Conservation (phyloP, 306 rosid species). For the Ammopiptanthus mongolicus region DNA sequence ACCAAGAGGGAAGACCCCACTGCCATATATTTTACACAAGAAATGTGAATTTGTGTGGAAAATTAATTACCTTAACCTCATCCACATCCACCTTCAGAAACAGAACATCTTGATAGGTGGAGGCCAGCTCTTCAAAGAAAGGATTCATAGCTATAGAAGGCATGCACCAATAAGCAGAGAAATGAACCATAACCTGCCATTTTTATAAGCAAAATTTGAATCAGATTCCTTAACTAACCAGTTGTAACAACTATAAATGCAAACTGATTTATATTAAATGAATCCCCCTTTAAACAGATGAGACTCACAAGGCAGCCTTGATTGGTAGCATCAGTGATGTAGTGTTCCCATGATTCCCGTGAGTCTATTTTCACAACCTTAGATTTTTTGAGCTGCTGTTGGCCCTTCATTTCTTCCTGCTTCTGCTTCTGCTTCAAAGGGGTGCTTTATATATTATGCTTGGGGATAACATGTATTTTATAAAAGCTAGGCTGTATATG, state of each 20-base stretch:
- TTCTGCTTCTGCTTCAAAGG: neutral
- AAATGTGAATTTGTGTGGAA: neutral
- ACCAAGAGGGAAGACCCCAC: neutral
- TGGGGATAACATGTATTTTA: neutral
- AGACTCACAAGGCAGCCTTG: slow-evolving; percentile 32
- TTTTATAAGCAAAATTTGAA: neutral
- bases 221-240: slow-evolving; percentile 13
- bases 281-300: neutral
- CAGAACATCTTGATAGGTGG: slow-evolving; percentile 17
- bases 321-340: slow-evolving; percentile 27
- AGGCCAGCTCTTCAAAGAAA: slow-evolving; percentile 38
- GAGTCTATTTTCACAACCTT: slow-evolving; percentile 41
- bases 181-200: slow-evolving; percentile 47
- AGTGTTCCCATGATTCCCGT: slow-evolving; percentile 30
- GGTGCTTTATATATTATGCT: neutral
- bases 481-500: neutral
- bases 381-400: slow-evolving; percentile 23
- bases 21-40: neutral
- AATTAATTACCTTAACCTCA: slow-evolving; percentile 39
- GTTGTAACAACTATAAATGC: neutral
- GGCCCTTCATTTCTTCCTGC: slow-evolving; percentile 29
- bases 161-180: slow-evolving; percentile 47
- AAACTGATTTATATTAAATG: neutral
- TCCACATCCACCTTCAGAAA: slow-evolving; percentile 49
- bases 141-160: slow-evolving; percentile 42